A percentile compares a stretch with the other conserved stretches of the same genome.
Evolutionary conservation across 164 flowering plant species (phyloP).

Genomic region (Macadamia integrifolia): DNA sequence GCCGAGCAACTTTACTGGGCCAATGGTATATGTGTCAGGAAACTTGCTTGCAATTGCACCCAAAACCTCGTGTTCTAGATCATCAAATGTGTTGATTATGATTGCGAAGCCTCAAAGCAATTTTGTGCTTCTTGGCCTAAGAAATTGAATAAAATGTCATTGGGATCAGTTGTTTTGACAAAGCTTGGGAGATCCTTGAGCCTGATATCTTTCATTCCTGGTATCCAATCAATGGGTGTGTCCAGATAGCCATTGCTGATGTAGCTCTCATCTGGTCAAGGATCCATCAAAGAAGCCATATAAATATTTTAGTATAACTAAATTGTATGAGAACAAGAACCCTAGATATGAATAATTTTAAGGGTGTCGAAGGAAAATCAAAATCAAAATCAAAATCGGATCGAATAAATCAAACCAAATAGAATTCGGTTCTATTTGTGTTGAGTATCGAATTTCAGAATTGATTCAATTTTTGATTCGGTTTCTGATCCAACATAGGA

Average conservation of each 20-base stretch:
- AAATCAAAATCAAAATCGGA: too few species aligned
- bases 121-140: conserved; percentile 2
- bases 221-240: conserved; percentile 29
- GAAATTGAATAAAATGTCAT: conserved; percentile 16
- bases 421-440: too few species aligned
- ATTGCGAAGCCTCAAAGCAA: conserved; percentile 9
- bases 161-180: conserved; percentile 15
- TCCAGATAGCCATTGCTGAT: conserved; percentile 26
- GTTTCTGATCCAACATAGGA: too few species aligned
- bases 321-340: too few species aligned
- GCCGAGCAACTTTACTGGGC: conserved; percentile 17
- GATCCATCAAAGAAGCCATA: too few species aligned
- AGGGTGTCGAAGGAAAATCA: too few species aligned
- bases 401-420: too few species aligned
- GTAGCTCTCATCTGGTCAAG: conserved; percentile 19
- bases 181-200: conserved; percentile 25
- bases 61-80: conserved; percentile 17
- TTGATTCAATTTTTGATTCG: too few species aligned
- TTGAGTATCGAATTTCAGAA: too few species aligned
- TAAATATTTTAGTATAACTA: too few species aligned
- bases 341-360: too few species aligned
- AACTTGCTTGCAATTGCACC: conserved; percentile 7
- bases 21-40: conserved; percentile 15
- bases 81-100: conserved; percentile 20
- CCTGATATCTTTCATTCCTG: conserved; percentile 27